Conservation (phyloP, 2,329 filamentous ascomycete species). For the Alternaria hordeiaustralica region DNA sequence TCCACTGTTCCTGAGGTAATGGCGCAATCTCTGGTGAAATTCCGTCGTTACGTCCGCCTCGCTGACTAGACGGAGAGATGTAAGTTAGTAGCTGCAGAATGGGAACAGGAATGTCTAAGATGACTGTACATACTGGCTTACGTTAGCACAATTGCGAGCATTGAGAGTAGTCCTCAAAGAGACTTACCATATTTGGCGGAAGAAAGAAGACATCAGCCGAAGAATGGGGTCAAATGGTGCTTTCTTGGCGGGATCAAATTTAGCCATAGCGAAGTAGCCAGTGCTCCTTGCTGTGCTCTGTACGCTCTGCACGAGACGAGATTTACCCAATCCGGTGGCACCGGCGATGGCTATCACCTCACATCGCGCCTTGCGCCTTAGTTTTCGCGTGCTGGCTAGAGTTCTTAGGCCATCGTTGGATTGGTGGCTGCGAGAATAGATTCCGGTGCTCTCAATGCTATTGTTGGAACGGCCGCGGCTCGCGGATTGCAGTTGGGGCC, state of each 20-base stretch:
- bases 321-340: constrained; percentile 65
- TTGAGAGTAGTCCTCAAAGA: neutral
- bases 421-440: constrained; percentile 33
- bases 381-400: constrained; percentile 46
- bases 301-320: constrained; percentile 64
- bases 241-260: constrained; percentile 65
- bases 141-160: neutral
- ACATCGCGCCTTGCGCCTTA: constrained; percentile 62
- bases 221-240: constrained; percentile 68
- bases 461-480: constrained; percentile 37
- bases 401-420: constrained; percentile 35
- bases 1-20: constrained; percentile 58
- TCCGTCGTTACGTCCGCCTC: constrained; percentile 67
- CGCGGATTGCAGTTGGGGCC: constrained; percentile 26
- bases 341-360: constrained; percentile 66
- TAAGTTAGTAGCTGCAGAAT: neutral
- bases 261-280: constrained; percentile 67
- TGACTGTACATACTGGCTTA: neutral
- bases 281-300: constrained; percentile 63
- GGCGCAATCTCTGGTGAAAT: constrained; percentile 65
- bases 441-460: constrained; percentile 39
- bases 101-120: neutral
- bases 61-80: constrained; percentile 49
- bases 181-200: constrained; percentile 62
- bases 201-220: constrained; percentile 65